Evolutionary conservation across 352 stramenopile species (phyloP).

Genomic region (Pythium oligandrum): DNA sequence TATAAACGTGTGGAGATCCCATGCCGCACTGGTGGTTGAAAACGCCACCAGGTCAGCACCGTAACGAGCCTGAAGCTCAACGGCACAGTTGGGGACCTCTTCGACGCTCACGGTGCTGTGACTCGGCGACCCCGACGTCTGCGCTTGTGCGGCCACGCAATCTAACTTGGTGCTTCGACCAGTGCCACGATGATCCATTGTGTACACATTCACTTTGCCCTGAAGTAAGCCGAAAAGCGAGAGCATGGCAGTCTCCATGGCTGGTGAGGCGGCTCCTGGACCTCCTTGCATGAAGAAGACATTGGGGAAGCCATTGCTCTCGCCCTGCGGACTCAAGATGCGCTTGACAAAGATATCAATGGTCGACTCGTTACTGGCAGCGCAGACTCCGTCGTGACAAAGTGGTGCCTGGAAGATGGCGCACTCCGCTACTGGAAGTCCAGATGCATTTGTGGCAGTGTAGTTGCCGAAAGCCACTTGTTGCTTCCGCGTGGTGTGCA

Average conservation of each 20-base stretch:
- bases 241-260: constrained; percentile 13
- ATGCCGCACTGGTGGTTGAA: constrained; percentile 39
- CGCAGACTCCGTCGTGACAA: constrained; percentile 29
- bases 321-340: constrained; percentile 1
- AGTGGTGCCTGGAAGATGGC: constrained; percentile 29
- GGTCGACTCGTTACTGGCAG: neutral
- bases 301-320: constrained; percentile 1
- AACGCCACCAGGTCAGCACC: constrained; percentile 31
- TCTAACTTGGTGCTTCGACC: constrained; percentile 34
- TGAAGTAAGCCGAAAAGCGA: constrained; percentile 6
- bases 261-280: constrained; percentile 1
- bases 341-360: constrained; percentile 29
- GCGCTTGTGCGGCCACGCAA: constrained; percentile 33
- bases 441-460: too few relatives aligned
- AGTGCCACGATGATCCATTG: constrained; percentile 28
- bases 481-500: too few relatives aligned
- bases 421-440: constrained; percentile 15
- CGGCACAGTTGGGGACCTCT: constrained; percentile 28
- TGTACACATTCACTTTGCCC: constrained; percentile 17
- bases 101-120: constrained; percentile 14
- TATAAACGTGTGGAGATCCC: constrained; percentile 28
- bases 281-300: constrained; percentile 21
- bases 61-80: constrained; percentile 33
- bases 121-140: constrained; percentile 26
- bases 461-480: too few relatives aligned